Evolutionary conservation across 2,329 filamentous ascomycete genomes (phyloP), one percentile per base, ranked within the genome.

Genomic region (Colletotrichum simmondsii): DNA sequence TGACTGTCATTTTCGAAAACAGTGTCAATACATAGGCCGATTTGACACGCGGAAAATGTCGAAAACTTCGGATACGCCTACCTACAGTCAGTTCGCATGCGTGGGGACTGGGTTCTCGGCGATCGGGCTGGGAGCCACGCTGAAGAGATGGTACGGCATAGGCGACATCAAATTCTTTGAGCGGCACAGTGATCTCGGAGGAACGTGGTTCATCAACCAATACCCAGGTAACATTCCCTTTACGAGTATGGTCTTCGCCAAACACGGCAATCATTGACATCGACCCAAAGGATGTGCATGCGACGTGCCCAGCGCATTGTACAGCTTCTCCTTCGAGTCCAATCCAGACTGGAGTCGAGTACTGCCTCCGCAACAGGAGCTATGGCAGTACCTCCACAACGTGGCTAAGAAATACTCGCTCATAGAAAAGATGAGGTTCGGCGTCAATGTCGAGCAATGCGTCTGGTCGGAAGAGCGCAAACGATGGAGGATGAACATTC

Each of bases 71-170:
- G 35, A 35, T 6, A 30, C 63, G 1, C 28, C 73, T 32, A 74
- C 68, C 58, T 84, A 83, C 74, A 83, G 77, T 71, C 81, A 81
- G 75, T 85, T 85, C 74, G 82, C 81, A 35, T 84, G 82, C 75
- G 86, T 93, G 52, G 91, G 91, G 32, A 87, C 88, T 1, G 91
- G 91, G 14, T 88, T 91, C 76, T 91, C 90, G 0, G 91, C 87
- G 24, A 90, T 93, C 68, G 89, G 88, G 3, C 87, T 92, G 77
- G 91, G 87, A 8, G 90, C 88, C 54, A 87, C 87, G 28, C 79
- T 93, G 64, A 88, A 90, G 76, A 82, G 88, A 22, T 86, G 86
- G 79, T 85, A 92, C 54, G 86, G 85, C 35, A 90, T 90, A 66
- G 86, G 87, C 73, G 89, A 92, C 72, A 86, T 92, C 75, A 83